phyloP scores from a whole-genome alignment of 345 rosid genomes.

The Citrus medica region DNA sequence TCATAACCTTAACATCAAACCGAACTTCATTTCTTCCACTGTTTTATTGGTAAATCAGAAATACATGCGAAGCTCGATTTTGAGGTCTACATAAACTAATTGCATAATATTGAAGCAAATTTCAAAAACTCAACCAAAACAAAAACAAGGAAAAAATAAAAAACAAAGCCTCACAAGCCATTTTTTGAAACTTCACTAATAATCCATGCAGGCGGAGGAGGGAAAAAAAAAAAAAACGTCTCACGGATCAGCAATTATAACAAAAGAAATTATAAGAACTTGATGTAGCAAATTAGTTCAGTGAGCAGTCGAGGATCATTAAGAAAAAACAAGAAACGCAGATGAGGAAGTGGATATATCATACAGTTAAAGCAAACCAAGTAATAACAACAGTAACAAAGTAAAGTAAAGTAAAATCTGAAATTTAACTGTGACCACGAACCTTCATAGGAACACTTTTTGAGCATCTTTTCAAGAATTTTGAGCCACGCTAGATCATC shows the following conservation, averaged over 20 bases:
- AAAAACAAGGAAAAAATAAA: background rate
- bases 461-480: slow-evolving; percentile 99
- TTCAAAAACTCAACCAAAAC: background rate
- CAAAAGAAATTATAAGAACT: background rate
- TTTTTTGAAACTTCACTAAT: background rate
- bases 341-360: background rate
- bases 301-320: background rate
- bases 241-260: background rate
- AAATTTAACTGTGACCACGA: background rate
- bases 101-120: background rate
- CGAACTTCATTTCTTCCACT: background rate
- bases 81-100: background rate
- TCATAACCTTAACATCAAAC: background rate
- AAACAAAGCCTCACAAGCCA: background rate
- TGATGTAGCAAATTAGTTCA: background rate
- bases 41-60: background rate
- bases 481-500: slow-evolving; percentile 96
- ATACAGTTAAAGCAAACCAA: background rate
- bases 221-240: too few species aligned
- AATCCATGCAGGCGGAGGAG: too few species aligned
- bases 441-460: slow-evolving; percentile 93
- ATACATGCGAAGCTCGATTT: slow-evolving; percentile 7
- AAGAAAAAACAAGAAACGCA: background rate
- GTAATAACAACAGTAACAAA: background rate
- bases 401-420: slow-evolving; percentile 9